A percentile compares a stretch with the other conserved stretches of the same genome.
Conservation (phyloP, 2,329 filamentous ascomycete species). For the Rosellinia necatrix region DNA sequence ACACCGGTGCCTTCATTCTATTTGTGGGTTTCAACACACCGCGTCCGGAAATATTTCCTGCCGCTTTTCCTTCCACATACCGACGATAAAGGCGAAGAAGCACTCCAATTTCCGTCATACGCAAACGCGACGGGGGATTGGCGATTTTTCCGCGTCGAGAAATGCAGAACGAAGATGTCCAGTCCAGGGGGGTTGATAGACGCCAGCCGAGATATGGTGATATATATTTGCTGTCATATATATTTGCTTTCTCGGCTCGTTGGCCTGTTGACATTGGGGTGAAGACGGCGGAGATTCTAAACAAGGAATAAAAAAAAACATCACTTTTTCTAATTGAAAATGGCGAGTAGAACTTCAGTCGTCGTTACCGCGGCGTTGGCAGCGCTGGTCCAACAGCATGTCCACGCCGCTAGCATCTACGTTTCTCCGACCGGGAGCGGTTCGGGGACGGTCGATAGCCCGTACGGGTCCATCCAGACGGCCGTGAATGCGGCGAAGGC, state of each 20-base stretch:
- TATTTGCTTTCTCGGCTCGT: slow-evolving; percentile 4
- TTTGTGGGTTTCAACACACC: slow-evolving; percentile 21
- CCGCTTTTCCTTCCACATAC: background rate
- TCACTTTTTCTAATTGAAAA: background rate
- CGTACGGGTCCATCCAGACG: slow-evolving; percentile 52
- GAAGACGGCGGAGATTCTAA: background rate
- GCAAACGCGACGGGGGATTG: background rate
- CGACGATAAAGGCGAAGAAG: background rate
- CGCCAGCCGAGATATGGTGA: background rate
- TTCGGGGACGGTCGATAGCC: slow-evolving; percentile 45
- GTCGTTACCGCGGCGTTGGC: background rate
- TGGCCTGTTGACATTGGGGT: background rate
- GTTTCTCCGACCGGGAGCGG: slow-evolving; percentile 50
- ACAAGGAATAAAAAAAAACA: background rate
- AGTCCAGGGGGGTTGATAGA: no score
- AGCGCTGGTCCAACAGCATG: background rate
- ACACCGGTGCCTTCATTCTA: slow-evolving; percentile 16
- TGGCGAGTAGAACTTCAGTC: slow-evolving; percentile 7
- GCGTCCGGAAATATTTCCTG: slow-evolving; percentile 10
- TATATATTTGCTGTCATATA: slow-evolving; percentile 20
- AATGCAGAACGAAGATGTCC: background rate
- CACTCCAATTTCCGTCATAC: background rate
- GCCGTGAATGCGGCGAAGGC: slow-evolving; percentile 51
- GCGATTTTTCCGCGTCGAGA: background rate
- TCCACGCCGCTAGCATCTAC: slow-evolving; percentile 45